Base-by-base conservation (phyloP, 495 filamentous ascomycete genomes). In the Neurospora africana region DNA sequence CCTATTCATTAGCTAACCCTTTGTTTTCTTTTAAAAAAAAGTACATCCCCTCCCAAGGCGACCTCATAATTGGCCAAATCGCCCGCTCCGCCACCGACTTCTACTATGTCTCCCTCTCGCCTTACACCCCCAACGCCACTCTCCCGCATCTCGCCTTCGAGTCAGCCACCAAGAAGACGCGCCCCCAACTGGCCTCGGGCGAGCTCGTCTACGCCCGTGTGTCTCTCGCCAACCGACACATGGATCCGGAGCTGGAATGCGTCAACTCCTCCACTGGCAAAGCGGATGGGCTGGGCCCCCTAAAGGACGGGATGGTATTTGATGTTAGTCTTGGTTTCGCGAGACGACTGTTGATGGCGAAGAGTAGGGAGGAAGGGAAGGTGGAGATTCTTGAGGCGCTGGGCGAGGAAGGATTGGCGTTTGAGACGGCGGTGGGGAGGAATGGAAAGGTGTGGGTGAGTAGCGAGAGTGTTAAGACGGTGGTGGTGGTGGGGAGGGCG, bases 401-500 rank as follows among this genome's bases (percentile, higher is more conserved):
- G n/a, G 94, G 90, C 19, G 89, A 87, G 76, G 91, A 89, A 58
- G 84, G 90, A 68, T 83, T 95, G 58, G 86, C 87, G 69, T 99
- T 98, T 81, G 95, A 99, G 84, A 90, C 95, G 72, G 95, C 95
- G 5, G 93, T 97, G 35, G 96, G 96, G 30, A 89, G 94, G 79
- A 99, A 99, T 80, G 95, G 95, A 27, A 91, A 88, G 83, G 87
- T 98, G 41, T 98, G 95, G 95, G 90, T 98, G 21, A 88, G 93
- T 75, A 88, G 90, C 68, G 91, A 89, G 17, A 90, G 85, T 67
- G 86, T 83, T 79, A 87, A 84, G 73, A 93, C 92, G 10, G 77
- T 84, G 43, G 77, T 98, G 68, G 84, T 88, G 7, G 90, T 98
- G 71, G 95, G 94, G n/a, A 87, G 89, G 74, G 93, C 93, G 72